Percentiles rank a stretch among this genome's conserved stretches.
phyloP scores from a whole-genome alignment of 305 asterid genomes.

The Solanum chacoense region DNA sequence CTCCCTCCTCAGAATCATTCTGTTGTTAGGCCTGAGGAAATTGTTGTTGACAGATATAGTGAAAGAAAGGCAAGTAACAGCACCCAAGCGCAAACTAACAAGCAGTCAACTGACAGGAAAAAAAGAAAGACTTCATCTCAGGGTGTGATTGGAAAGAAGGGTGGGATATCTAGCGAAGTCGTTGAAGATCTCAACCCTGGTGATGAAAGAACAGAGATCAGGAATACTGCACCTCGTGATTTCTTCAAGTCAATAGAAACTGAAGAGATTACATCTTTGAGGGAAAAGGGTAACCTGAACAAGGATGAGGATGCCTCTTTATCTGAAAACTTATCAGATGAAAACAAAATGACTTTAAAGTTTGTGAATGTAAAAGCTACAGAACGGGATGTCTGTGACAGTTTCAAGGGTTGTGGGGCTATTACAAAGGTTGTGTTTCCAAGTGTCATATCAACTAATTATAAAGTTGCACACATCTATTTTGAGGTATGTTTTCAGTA shows the following conservation, averaged over 20 bases:
- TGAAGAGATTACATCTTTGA: conserved; percentile 6
- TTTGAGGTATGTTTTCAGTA: conserved; percentile 31
- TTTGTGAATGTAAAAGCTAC: conserved; percentile 8
- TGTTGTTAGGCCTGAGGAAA: background rate
- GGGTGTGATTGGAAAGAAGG: background rate
- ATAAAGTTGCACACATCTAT: conserved; percentile 26
- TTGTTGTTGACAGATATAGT: background rate
- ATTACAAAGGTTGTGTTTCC: conserved; percentile 25
- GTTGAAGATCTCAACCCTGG: conserved; percentile 1
- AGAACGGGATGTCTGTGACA: background rate
- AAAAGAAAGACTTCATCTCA: background rate
- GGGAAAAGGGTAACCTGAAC: conserved; percentile 6
- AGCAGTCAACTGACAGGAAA: conserved; percentile 9
- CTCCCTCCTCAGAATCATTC: background rate
- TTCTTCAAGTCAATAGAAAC: conserved; percentile 3
- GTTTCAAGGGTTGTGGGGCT: conserved; percentile 24
- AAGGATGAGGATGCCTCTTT: conserved; percentile 2
- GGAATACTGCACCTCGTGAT: background rate
- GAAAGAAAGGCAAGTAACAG: conserved; percentile 5
- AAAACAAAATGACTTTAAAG: conserved; percentile 30
- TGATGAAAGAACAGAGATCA: conserved; percentile 10
- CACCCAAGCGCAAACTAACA: conserved; percentile 1
- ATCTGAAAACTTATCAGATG: conserved; percentile 5
- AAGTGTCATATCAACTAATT: conserved; percentile 5
- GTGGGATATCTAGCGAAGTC: background rate